Evolutionary conservation across 352 stramenopile genomes (phyloP).

Genomic region (Phytopythium boreale): DNA sequence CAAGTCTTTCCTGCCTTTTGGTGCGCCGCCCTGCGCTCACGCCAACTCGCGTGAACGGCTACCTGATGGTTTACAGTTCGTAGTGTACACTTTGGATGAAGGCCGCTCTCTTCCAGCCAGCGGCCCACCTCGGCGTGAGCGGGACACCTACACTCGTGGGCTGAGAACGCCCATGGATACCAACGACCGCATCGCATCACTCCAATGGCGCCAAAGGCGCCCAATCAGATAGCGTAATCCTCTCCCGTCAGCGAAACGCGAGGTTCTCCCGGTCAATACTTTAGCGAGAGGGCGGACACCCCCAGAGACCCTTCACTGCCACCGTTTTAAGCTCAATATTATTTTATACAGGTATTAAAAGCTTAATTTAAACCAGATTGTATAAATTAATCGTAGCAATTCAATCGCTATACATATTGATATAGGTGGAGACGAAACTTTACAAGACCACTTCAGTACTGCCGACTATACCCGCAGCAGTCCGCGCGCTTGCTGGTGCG

Average conservation of each 20-base stretch:
- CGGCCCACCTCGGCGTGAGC: no score
- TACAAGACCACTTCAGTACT: background rate
- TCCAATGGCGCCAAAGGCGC: background rate
- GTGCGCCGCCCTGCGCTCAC: background rate
- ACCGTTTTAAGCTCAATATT: background rate
- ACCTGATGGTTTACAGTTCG: no score
- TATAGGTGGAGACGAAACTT: background rate
- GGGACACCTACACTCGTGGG: background rate
- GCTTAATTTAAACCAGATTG: no score
- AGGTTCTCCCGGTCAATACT: background rate
- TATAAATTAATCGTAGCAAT: no score
- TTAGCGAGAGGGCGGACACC: slow-evolving; percentile 2
- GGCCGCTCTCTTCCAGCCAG: no score
- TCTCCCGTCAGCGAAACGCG: slow-evolving; percentile 6
- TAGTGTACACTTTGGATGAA: no score
- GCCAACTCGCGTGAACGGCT: no score
- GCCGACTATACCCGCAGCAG: background rate
- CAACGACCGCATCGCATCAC: slow-evolving; percentile 3
- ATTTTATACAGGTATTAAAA: background rate
- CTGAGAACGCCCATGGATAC: background rate
- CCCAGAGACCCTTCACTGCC: background rate
- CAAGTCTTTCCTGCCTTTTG: background rate
- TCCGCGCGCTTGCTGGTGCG: slow-evolving; percentile 1
- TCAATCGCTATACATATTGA: background rate
- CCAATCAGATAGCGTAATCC: slow-evolving; percentile 8